These are phyloP conservation scores for Coprinopsis strossmayeri DNA, from an alignment of 768 basidiomycete species.

Conservation along the genomic window DNA sequence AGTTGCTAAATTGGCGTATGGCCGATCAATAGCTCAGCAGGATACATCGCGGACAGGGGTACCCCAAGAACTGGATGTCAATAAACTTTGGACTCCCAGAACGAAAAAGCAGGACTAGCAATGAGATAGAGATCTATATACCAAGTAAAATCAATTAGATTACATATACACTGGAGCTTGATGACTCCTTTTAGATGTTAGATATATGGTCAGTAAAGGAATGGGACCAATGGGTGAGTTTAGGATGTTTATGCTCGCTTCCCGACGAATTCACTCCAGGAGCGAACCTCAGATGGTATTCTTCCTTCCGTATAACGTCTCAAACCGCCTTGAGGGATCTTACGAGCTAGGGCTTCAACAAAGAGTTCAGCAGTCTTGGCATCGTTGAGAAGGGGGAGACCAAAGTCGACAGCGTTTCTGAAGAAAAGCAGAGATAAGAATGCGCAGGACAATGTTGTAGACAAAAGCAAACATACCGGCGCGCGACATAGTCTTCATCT, in stretches of 20 bases:
- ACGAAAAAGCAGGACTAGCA: neutral
- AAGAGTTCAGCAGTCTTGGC: constrained; percentile 84
- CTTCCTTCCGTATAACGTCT: constrained; percentile 77
- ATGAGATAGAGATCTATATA: neutral
- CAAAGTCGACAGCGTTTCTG: constrained; percentile 95
- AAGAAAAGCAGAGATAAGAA: constrained; percentile 7
- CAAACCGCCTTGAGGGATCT: constrained; percentile 77
- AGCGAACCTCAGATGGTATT: constrained; percentile 86
- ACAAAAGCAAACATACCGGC: constrained; percentile 47
- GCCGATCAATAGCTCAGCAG: constrained; percentile 30
- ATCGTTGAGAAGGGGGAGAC: constrained; percentile 87
- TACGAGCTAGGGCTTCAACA: constrained; percentile 81
- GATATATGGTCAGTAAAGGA: neutral
- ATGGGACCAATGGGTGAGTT: neutral
- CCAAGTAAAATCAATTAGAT: neutral
- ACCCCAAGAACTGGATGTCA: constrained; percentile 34
- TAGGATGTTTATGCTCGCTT: constrained; percentile 41
- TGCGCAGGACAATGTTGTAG: neutral
- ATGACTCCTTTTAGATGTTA: too few relatives aligned
- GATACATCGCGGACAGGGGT: constrained; percentile 30
- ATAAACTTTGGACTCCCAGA: constrained; percentile 36
- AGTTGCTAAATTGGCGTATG: constrained; percentile 55
- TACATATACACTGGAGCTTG: neutral
- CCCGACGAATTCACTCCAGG: constrained; percentile 89
- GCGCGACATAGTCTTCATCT: constrained; percentile 96